Conservation (phyloP, 108 stramenopile genomes). For the Skeletonema potamos region DNA sequence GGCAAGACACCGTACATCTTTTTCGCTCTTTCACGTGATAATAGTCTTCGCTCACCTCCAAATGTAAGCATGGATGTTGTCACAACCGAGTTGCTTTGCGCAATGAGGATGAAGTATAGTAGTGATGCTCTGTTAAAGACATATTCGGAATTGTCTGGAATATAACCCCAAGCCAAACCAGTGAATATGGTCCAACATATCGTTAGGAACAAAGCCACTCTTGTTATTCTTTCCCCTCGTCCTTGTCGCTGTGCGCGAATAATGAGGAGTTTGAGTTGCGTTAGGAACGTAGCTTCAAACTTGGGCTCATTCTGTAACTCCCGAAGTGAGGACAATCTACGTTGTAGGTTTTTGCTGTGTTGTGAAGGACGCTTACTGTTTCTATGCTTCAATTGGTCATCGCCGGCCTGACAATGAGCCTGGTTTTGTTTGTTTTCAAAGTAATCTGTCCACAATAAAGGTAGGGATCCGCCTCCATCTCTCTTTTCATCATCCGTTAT, state of each 20-base stretch:
- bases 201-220: slow-evolving; percentile 47
- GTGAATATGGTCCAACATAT: slow-evolving; percentile 59
- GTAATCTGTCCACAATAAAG: slow-evolving; percentile 11
- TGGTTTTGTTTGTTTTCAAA: slow-evolving; percentile 4
- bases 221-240: slow-evolving; percentile 67
- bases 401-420: background rate
- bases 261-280: slow-evolving; percentile 54
- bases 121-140: slow-evolving; percentile 71
- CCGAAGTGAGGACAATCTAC: slow-evolving; percentile 43
- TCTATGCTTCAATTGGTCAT: background rate
- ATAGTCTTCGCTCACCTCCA: slow-evolving; percentile 59
- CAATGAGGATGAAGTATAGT: slow-evolving; percentile 77
- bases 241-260: slow-evolving; percentile 65
- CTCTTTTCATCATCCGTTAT: slow-evolving; percentile 59
- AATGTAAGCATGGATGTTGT: slow-evolving; percentile 59
- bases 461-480: background rate
- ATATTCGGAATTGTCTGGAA: slow-evolving; percentile 59
- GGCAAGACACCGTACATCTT: slow-evolving; percentile 82
- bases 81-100: slow-evolving; percentile 54
- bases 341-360: background rate
- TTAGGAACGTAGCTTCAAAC: slow-evolving; percentile 52
- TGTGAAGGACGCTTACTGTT: too few relatives aligned
- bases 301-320: slow-evolving; percentile 52
- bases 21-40: slow-evolving; percentile 75
- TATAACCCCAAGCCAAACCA: slow-evolving; percentile 60